phyloP scores from a whole-genome alignment of 2,329 filamentous ascomycete species.

The Pseudogymnoascus verrucosus region DNA sequence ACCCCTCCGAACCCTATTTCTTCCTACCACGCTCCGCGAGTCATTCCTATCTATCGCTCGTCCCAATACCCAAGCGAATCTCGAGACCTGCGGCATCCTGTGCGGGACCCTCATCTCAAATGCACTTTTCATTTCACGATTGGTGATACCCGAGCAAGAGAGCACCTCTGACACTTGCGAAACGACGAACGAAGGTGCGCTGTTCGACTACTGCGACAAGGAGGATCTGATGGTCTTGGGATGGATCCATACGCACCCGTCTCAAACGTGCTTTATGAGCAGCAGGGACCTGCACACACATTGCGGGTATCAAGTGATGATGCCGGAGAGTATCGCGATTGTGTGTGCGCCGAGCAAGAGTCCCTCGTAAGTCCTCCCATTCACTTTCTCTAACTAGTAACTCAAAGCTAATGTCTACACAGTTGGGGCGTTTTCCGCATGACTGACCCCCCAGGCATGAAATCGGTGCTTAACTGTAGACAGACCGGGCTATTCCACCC shows the following conservation, averaged over 20 bases:
- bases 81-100: constrained; percentile 93
- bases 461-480: constrained; percentile 72
- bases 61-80: constrained; percentile 68
- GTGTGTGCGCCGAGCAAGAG: constrained; percentile 82
- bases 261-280: constrained; percentile 96
- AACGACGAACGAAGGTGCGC: constrained; percentile 73
- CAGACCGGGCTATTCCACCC: constrained; percentile 79
- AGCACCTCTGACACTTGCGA: constrained; percentile 92
- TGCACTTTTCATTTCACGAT: constrained; percentile 79
- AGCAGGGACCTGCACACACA: constrained; percentile 90
- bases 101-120: constrained; percentile 88
- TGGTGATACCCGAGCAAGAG: constrained; percentile 86
- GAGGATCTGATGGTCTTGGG: constrained; percentile 80
- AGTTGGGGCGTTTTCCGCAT: constrained; percentile 89
- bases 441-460: constrained; percentile 84
- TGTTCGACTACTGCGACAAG: constrained; percentile 83
- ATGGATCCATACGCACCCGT: constrained; percentile 98
- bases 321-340: constrained; percentile 92
- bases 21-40: constrained; percentile 66
- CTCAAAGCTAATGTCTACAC: not conserved
- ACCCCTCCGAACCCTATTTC: constrained; percentile 78
- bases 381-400: constrained; percentile 12
- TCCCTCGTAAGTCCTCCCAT: constrained; percentile 53
- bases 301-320: constrained; percentile 89
- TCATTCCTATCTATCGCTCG: constrained; percentile 68